Conservation (phyloP, 225 moss, liverwort and hornwort species). For the Physcomitrium patens region DNA sequence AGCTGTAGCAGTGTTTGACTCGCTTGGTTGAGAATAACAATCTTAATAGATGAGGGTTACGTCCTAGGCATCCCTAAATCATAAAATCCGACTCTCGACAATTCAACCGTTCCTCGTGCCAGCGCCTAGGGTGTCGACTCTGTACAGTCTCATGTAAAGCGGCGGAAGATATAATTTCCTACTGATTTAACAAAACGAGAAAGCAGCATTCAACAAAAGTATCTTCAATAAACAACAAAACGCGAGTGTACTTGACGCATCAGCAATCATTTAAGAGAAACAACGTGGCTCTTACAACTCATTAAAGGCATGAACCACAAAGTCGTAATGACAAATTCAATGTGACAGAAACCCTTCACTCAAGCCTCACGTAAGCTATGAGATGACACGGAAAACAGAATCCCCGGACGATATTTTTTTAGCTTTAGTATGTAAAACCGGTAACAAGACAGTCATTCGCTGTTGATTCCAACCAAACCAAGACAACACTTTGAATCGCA, state of each 20-base stretch:
- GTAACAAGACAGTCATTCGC: not conserved
- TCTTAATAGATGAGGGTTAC: not conserved
- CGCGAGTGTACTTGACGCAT: not conserved
- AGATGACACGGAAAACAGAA: not conserved
- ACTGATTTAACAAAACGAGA: too few relatives aligned
- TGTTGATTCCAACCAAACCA: not conserved
- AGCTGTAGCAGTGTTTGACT: not conserved
- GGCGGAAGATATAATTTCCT: not conserved
- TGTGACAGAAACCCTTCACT: not conserved
- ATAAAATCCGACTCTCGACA: not conserved
- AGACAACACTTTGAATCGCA: too few relatives aligned
- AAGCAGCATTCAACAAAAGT: not conserved
- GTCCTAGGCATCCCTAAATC: not conserved
- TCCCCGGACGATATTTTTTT: too few relatives aligned
- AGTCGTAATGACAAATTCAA: not conserved
- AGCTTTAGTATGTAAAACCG: not conserved
- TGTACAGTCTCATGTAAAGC: not conserved
- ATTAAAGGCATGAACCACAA: not conserved
- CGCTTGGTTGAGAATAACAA: not conserved
- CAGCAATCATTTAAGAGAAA: not conserved
- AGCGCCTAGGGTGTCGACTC: not conserved
- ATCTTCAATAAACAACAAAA: accelerated
- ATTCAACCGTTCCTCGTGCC: not conserved
- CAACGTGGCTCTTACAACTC: not conserved
- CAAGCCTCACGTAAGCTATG: not conserved